Evolutionary conservation across 169 alveolate species (phyloP).

Genomic region (Eimeria falciformis): DNA sequence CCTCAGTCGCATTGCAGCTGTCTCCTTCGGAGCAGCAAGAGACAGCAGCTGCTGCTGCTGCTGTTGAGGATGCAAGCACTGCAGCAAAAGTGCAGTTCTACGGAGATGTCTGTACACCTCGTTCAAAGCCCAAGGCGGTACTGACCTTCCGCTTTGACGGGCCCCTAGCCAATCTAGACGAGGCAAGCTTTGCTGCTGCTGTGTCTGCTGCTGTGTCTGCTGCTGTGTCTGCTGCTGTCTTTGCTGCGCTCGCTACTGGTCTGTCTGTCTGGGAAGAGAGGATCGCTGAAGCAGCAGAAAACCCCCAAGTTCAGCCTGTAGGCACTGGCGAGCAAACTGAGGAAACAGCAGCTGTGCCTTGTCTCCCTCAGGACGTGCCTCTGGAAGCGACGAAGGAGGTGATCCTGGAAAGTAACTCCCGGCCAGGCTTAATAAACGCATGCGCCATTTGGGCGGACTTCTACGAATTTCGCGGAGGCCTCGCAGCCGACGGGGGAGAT

Average conservation of each 20-base stretch:
- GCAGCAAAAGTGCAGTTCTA: background rate
- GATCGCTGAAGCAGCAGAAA: background rate
- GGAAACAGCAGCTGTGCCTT: background rate
- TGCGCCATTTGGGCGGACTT: conserved; percentile 13
- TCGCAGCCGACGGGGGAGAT: background rate
- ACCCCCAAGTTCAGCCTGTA: background rate
- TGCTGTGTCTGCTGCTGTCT: background rate
- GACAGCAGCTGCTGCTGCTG: background rate
- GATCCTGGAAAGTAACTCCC: background rate
- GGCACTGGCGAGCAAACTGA: background rate
- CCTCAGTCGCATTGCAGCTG: conserved; percentile 19
- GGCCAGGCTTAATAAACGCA: background rate
- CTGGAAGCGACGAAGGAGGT: background rate
- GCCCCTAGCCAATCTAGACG: background rate
- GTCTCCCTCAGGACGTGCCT: conserved; percentile 13
- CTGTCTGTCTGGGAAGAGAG: no score
- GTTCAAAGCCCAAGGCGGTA: background rate
- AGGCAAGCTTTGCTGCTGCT: background rate
- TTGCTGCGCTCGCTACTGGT: background rate
- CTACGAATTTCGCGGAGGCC: background rate
- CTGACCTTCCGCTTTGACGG: background rate
- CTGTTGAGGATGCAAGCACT: background rate
- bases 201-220: background rate
- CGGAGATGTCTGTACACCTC: conserved; percentile 32
- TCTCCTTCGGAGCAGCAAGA: background rate